phyloP scores from a whole-genome alignment of 2,329 filamentous ascomycete genomes.

The Reticulascus tulasneorum region DNA sequence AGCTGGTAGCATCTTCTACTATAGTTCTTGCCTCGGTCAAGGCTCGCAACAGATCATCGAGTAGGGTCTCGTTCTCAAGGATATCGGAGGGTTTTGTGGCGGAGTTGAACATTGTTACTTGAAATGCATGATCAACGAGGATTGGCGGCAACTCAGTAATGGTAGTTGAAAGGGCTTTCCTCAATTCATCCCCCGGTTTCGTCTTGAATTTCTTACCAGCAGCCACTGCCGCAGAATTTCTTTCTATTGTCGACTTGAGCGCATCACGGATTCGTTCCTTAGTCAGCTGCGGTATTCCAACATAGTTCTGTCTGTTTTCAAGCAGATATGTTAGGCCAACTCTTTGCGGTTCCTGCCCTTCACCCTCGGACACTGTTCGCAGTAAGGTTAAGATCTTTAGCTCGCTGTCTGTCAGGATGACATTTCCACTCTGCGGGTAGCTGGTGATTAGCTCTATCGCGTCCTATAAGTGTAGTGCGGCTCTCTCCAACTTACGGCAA shows the following conservation, averaged over 20 bases:
- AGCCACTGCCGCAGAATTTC: conserved; percentile 45
- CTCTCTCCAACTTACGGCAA: conserved; percentile 64
- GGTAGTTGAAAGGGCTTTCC: conserved; percentile 75
- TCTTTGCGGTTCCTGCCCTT: conserved; percentile 78
- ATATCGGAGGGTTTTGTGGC: conserved; percentile 64
- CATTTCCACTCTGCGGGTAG: conserved; percentile 65
- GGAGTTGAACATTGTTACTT: conserved; percentile 65
- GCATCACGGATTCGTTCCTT: conserved; percentile 67
- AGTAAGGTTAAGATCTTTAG: conserved; percentile 78
- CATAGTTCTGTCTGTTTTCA: conserved; percentile 78
- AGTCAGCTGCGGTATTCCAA: conserved; percentile 70
- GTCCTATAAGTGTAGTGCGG: background rate
- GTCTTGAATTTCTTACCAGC: conserved; percentile 65
- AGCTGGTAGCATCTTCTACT: conserved; percentile 63
- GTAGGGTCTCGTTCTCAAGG: conserved; percentile 57
- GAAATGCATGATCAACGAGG: conserved; percentile 80
- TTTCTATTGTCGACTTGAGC: conserved; percentile 62
- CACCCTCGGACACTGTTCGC: conserved; percentile 74
- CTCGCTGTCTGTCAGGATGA: conserved; percentile 84
- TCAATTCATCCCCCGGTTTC: conserved; percentile 70
- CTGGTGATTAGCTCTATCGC: background rate
- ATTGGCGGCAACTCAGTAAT: conserved; percentile 88
- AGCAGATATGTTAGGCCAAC: conserved; percentile 76
- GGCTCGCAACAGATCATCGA: conserved; percentile 65
- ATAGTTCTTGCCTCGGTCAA: conserved; percentile 68